phyloP scores from a whole-genome alignment of 164 flowering plant genomes.

The Euptelea pleiosperma region DNA sequence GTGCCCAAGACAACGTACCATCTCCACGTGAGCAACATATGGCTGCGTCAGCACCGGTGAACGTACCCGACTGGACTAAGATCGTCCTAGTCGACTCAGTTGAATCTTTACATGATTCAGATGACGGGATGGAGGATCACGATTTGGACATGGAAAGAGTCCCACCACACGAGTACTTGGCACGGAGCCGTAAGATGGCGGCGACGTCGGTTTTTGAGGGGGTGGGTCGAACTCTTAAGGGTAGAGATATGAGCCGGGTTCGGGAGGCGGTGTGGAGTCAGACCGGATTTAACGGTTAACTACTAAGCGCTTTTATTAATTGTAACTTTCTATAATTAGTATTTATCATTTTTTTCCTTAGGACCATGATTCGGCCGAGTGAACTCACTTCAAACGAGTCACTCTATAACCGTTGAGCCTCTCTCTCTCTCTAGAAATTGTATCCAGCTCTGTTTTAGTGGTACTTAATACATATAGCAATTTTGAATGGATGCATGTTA shows the following conservation, averaged over 20 bases:
- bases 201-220: slow-evolving; percentile 79
- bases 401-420: slow-evolving; percentile 13
- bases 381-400: slow-evolving; percentile 1
- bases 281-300: slow-evolving; percentile 54
- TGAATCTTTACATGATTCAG: slow-evolving; percentile 60
- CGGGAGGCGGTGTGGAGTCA: slow-evolving; percentile 93
- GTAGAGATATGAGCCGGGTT: slow-evolving; percentile 92
- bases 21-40: slow-evolving; percentile 20
- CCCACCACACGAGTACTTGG: slow-evolving; percentile 91
- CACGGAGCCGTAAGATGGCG: slow-evolving; percentile 42
- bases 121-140: slow-evolving; percentile 35
- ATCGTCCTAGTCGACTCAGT: slow-evolving; percentile 60
- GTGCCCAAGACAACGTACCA: slow-evolving; percentile 29
- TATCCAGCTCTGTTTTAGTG: too few species aligned
- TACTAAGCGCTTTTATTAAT: background rate
- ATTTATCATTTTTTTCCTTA: background rate
- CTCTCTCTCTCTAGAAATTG: background rate
- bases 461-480: too few species aligned
- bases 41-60: slow-evolving; percentile 82
- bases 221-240: slow-evolving; percentile 89
- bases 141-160: slow-evolving; percentile 49
- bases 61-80: slow-evolving; percentile 80
- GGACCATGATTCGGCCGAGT: slow-evolving; percentile 14
- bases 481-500: too few species aligned
- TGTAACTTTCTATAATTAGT: too few species aligned